These are phyloP conservation scores for Scedosporium minutisporum DNA, from an alignment of 2,329 filamentous ascomycete genomes.

Conservation along the genomic window DNA sequence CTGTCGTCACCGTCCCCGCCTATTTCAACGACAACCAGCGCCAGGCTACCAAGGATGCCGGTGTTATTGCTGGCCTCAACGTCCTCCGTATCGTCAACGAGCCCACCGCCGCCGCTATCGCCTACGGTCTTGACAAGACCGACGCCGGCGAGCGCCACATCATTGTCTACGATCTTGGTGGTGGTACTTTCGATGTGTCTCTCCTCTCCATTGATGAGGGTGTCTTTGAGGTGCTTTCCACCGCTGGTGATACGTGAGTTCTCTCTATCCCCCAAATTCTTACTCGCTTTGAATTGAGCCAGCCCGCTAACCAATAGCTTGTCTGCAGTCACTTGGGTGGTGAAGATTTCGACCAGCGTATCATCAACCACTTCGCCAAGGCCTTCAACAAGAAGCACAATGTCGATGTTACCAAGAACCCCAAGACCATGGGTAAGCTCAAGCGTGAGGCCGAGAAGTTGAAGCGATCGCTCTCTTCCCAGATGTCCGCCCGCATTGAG, in stretches of 20 bases:
- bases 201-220: constrained; percentile 85
- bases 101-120: constrained; percentile 89
- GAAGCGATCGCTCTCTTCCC: constrained; percentile 93
- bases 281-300: not conserved
- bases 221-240: constrained; percentile 90
- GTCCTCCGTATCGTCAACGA: constrained; percentile 96
- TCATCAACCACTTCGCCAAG: constrained; percentile 94
- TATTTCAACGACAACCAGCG: constrained; percentile 99
- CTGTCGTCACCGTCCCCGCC: constrained; percentile 87
- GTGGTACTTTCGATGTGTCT: constrained; percentile 91
- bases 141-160: constrained; percentile 73
- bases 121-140: constrained; percentile 85
- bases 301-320: not conserved
- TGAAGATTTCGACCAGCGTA: constrained; percentile 97
- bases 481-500: constrained; percentile 88
- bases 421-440: constrained; percentile 98
- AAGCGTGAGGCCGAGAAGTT: constrained; percentile 99
- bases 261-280: not conserved
- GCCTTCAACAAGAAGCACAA: constrained; percentile 96
- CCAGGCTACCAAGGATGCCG: constrained; percentile 93
- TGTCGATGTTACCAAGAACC: constrained; percentile 86
- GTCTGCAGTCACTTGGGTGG: constrained; percentile 67
- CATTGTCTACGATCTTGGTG: constrained; percentile 88
- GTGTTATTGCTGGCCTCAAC: constrained; percentile 83
- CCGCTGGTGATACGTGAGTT: constrained; percentile 71